These are phyloP conservation scores for Colletotrichum incanum DNA, from an alignment of 2,329 filamentous ascomycete species.

Conservation along the genomic window DNA sequence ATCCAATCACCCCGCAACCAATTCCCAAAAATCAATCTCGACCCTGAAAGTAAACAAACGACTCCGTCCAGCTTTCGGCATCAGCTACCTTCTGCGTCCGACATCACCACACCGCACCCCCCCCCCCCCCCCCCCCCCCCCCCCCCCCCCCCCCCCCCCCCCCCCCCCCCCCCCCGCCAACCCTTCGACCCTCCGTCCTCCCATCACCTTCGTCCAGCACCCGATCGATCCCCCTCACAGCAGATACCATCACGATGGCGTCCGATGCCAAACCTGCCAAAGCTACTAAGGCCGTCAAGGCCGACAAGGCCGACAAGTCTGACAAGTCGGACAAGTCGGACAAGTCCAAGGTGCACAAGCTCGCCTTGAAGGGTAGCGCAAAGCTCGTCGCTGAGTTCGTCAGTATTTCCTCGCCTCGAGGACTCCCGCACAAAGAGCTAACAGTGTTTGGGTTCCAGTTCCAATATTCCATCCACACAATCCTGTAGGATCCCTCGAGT, in stretches of 20 bases:
- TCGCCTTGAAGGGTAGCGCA: constrained; percentile 86
- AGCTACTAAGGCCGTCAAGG: constrained; percentile 34
- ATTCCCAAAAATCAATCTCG: constrained; percentile 19
- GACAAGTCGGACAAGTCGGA: constrained; percentile 54
- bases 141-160: not conserved
- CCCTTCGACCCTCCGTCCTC: not conserved
- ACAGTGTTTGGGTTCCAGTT: constrained; percentile 69
- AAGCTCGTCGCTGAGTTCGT: constrained; percentile 97
- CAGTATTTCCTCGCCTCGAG: constrained; percentile 56
- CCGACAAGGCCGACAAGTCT: constrained; percentile 43
- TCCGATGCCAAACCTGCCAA: constrained; percentile 28
- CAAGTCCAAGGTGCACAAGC: constrained; percentile 94
- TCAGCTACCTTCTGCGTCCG: not conserved
- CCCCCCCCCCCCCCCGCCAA: not conserved
- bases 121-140: not conserved
- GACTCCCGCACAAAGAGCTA: constrained; percentile 36
- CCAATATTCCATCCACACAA: constrained; percentile 98
- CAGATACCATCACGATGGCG: constrained; percentile 11
- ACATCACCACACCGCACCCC: not conserved
- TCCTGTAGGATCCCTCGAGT: constrained; percentile 74
- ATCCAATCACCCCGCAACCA: constrained; percentile 38
- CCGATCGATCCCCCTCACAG: too few species aligned
- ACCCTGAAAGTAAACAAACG: constrained; percentile 38
- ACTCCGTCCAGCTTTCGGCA: not conserved
- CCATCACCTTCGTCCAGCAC: not conserved